Percentiles rank a stretch among this genome's conserved stretches.
phyloP scores from a whole-genome alignment of 73 alveolate species.

The Paramecium octaurelia region DNA sequence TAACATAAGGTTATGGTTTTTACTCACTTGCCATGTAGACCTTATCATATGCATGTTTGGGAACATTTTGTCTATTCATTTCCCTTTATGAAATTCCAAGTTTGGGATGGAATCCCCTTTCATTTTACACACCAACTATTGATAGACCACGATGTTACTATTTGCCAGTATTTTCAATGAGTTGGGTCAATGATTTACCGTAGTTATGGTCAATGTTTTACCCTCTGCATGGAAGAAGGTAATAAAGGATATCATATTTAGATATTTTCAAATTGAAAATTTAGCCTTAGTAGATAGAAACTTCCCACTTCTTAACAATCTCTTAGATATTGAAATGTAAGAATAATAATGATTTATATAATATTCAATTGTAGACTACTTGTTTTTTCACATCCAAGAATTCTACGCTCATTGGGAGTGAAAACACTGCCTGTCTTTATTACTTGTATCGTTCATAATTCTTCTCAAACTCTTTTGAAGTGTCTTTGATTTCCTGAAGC shows the following conservation, averaged over 20 bases:
- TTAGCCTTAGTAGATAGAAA: conserved; percentile 24
- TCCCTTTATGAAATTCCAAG: conserved; percentile 46
- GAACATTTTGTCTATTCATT: background rate
- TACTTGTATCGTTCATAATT: background rate
- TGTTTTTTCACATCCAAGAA: background rate
- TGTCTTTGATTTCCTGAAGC: background rate
- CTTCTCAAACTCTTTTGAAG: background rate
- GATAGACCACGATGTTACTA: conserved; percentile 54
- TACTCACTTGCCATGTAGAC: background rate
- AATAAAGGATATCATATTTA: background rate
- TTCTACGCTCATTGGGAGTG: background rate
- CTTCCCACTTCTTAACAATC: background rate
- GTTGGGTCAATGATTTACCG: conserved; percentile 54
- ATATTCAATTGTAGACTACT: background rate
- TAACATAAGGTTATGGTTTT: conserved; percentile 26
- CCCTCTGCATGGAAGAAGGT: conserved; percentile 55
- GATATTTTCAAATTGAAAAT: conserved; percentile 38
- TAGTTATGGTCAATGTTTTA: conserved; percentile 63
- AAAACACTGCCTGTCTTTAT: background rate
- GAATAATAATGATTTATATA: background rate
- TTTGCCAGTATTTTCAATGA: conserved; percentile 47
- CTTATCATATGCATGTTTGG: background rate
- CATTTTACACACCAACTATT: conserved; percentile 47
- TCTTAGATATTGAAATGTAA: background rate
- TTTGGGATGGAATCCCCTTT: conserved; percentile 46